A percentile compares a stretch with the other conserved stretches of the same genome.
Evolutionary conservation across 345 rosid species (phyloP).

Genomic region (Euphorbia peplus): DNA sequence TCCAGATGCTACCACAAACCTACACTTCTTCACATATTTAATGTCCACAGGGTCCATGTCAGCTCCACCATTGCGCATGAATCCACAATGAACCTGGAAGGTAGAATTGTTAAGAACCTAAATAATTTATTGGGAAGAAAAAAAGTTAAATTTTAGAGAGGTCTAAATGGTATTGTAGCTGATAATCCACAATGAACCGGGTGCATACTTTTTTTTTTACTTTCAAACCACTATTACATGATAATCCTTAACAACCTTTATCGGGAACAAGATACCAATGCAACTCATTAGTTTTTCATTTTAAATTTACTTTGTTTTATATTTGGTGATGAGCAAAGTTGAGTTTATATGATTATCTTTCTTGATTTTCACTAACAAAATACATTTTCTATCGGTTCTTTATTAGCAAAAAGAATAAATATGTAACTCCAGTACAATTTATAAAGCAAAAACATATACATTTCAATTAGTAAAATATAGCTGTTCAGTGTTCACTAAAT

Average conservation of each 20-base stretch:
- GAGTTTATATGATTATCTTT: background rate
- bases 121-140: background rate
- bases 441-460: background rate
- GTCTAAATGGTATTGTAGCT: background rate
- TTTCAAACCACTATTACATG: background rate
- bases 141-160: conserved; percentile 1
- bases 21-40: conserved; percentile 67
- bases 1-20: conserved; percentile 88
- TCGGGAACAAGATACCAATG: background rate
- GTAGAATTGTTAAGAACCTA: conserved; percentile 9
- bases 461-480: background rate
- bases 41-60: conserved; percentile 70
- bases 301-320: background rate
- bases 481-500: background rate
- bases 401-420: background rate
- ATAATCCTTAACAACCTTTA: background rate
- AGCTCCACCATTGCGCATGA: conserved; percentile 77
- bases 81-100: conserved; percentile 83
- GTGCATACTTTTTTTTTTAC: background rate
- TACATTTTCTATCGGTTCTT: background rate
- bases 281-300: background rate
- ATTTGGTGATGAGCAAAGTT: background rate
- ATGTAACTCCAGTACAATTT: background rate
- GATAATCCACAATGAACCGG: too few relatives aligned
- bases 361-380: background rate